A percentile compares a stretch with the other conserved stretches of the same genome.
phyloP scores from a whole-genome alignment of 306 rosid genomes.

The Gynostemma pentaphyllum region DNA sequence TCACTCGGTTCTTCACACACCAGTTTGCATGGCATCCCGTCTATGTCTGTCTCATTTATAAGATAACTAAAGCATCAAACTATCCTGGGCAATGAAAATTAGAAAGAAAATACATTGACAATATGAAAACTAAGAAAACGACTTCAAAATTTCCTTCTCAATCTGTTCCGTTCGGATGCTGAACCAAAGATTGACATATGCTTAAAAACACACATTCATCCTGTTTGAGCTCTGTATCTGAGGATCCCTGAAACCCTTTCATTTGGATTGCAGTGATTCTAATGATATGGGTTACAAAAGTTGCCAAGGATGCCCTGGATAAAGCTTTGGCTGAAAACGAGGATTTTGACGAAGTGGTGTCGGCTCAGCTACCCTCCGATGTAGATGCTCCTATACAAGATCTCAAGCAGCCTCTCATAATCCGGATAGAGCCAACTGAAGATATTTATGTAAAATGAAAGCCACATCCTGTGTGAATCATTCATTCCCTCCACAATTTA shows the following conservation, averaged over 20 bases:
- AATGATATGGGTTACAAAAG: slow-evolving; percentile 59
- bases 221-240: neutral
- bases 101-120: too few relatives aligned
- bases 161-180: neutral
- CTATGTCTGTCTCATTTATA: neutral
- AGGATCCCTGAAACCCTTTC: neutral
- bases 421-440: slow-evolving; percentile 38
- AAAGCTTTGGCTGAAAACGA: slow-evolving; percentile 73
- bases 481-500: neutral
- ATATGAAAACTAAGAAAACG: neutral
- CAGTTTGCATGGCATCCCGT: neutral
- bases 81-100: neutral
- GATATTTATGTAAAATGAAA: slow-evolving; percentile 26
- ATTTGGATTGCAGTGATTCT: slow-evolving; percentile 46
- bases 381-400: slow-evolving; percentile 31
- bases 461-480: neutral
- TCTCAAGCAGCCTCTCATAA: slow-evolving; percentile 61
- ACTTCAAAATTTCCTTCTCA: neutral
- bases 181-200: neutral
- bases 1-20: neutral
- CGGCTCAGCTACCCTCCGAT: slow-evolving; percentile 27
- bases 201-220: neutral
- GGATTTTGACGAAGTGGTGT: slow-evolving; percentile 24
- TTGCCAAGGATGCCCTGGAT: slow-evolving; percentile 76
- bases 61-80: neutral